A percentile compares a stretch with the other conserved stretches of the same genome.
phyloP scores from a whole-genome alignment of 169 alveolate species.

The Eimeria maxima region DNA sequence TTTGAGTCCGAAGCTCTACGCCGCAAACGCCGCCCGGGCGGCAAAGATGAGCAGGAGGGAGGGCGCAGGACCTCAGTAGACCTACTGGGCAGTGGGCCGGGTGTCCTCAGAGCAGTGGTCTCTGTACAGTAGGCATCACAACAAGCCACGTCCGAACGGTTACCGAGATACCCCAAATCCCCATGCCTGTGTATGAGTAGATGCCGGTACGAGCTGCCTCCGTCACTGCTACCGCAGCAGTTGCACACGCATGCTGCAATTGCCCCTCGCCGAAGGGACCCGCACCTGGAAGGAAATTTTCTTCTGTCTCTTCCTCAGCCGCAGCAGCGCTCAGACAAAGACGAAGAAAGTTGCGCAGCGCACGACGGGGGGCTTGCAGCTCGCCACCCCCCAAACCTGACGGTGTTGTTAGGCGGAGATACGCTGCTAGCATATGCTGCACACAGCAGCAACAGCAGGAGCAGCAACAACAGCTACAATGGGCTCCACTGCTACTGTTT shows the following conservation, averaged over 20 bases:
- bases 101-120: not conserved
- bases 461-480: not conserved
- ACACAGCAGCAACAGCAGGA: slow-evolving; percentile 37
- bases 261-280: not conserved
- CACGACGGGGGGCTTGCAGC: slow-evolving; percentile 54
- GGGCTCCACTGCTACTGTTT: not conserved
- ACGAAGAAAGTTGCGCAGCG: slow-evolving; percentile 43
- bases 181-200: not conserved
- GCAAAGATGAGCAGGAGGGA: not conserved
- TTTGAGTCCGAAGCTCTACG: not conserved
- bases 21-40: slow-evolving; percentile 23
- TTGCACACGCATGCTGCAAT: not conserved
- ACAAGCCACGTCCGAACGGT: too few species aligned
- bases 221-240: slow-evolving; percentile 15
- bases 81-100: not conserved
- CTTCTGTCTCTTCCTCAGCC: slow-evolving; percentile 8
- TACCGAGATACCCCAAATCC: not conserved
- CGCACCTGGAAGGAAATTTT: not conserved
- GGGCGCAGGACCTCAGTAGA: not conserved
- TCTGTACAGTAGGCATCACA: not conserved
- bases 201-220: not conserved
- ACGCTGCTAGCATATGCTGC: slow-evolving; percentile 63
- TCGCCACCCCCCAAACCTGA: slow-evolving; percentile 34
- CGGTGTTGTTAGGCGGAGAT: slow-evolving; percentile 49
- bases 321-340: slow-evolving; percentile 58